Percentiles rank a stretch among this genome's conserved stretches.
Conservation (phyloP, 139 green algal species). For the Tetradesmus lagerheimii region DNA sequence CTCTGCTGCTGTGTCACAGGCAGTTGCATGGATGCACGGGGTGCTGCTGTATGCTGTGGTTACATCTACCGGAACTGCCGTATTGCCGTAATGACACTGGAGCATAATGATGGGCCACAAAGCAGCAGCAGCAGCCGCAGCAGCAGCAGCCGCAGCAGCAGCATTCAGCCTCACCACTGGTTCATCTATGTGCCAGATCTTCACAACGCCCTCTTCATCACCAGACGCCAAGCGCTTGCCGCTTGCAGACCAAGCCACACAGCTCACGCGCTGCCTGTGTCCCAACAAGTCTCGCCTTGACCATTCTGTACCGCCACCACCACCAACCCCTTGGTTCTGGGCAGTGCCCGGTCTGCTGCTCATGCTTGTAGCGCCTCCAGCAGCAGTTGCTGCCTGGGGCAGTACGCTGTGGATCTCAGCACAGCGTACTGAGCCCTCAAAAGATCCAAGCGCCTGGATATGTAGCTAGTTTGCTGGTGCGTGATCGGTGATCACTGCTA, state of each 20-base stretch:
- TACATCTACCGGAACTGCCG: no score
- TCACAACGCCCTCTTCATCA: slow-evolving; percentile 22
- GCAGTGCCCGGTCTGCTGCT: slow-evolving; percentile 38
- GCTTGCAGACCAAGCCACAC: slow-evolving; percentile 15
- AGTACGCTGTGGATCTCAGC: neutral
- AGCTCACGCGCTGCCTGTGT: neutral
- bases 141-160: neutral
- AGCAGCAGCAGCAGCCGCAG: neutral
- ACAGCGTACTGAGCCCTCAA: no score
- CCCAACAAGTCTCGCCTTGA: slow-evolving; percentile 7
- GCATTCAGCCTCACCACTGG: neutral
- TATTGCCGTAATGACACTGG: no score
- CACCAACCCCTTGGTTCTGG: neutral
- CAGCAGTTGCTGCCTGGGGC: neutral
- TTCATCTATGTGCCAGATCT: slow-evolving; percentile 16
- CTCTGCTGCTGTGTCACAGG: no score
- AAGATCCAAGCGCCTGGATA: no score
- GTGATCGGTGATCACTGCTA: no score
- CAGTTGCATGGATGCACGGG: no score
- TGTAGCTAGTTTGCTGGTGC: no score
- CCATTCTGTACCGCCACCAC: neutral
- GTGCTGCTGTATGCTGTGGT: no score
- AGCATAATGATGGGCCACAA: no score
- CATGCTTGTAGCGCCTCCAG: slow-evolving; percentile 7
- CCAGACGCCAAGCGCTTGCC: slow-evolving; percentile 35